Percentiles rank a stretch among this genome's conserved stretches.
Evolutionary conservation across 2,329 filamentous ascomycete species (phyloP).

Genomic region (Didymosphaeria variabile): DNA sequence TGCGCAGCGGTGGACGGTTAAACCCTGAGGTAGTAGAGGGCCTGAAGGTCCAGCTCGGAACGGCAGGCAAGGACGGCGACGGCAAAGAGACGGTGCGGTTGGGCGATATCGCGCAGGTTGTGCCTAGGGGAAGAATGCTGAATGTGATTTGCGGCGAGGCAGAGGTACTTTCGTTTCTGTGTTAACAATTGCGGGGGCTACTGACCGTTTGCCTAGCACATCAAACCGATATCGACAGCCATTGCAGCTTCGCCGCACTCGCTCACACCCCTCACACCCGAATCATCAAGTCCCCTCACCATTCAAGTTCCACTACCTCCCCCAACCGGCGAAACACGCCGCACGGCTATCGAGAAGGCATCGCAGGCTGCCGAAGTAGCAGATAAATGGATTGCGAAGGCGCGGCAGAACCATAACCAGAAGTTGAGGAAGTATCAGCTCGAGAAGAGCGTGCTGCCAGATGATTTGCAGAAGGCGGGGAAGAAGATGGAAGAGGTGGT

Average conservation of each 20-base stretch:
- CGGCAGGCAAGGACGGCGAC: conserved; percentile 35
- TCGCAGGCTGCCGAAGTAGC: conserved; percentile 55
- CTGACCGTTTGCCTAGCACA: conserved; percentile 52
- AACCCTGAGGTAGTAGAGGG: conserved; percentile 69
- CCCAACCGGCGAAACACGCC: conserved; percentile 65
- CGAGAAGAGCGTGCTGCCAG: conserved; percentile 54
- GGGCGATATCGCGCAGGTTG: conserved; percentile 71
- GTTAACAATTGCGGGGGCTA: background rate
- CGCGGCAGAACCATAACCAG: conserved; percentile 59
- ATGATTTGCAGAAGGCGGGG: conserved; percentile 60
- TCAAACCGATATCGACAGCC: conserved; percentile 63
- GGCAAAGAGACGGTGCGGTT: conserved; percentile 63
- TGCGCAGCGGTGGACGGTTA: conserved; percentile 69
- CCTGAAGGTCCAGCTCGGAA: conserved; percentile 67
- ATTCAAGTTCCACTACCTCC: conserved; percentile 65
- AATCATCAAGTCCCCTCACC: conserved; percentile 59
- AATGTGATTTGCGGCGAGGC: conserved; percentile 72
- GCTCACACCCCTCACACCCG: conserved; percentile 60
- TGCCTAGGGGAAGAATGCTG: conserved; percentile 69
- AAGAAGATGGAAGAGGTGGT: conserved; percentile 61
- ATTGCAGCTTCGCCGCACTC: conserved; percentile 62
- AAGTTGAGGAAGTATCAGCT: conserved; percentile 56
- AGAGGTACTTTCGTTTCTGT: conserved; percentile 57
- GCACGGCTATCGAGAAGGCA: conserved; percentile 50
- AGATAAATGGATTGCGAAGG: conserved; percentile 52